Conservation (phyloP, 2,329 filamentous ascomycete genomes). For the Leptographium flavum region DNA sequence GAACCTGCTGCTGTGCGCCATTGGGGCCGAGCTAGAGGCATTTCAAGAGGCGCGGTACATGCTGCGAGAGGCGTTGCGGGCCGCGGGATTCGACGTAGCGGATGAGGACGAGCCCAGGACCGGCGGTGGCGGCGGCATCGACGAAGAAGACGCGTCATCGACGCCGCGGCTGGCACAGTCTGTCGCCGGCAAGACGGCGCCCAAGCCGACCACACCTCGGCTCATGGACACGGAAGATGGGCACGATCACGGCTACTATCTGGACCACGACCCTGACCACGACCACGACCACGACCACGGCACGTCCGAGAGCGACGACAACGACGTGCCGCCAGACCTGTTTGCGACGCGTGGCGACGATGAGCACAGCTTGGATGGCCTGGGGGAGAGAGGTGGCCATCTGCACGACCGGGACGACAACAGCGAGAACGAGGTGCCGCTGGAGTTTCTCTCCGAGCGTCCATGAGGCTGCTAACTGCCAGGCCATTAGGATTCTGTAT, state of each 20-base stretch:
- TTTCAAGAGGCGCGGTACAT: slow-evolving; percentile 19
- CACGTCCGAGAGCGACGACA: slow-evolving; percentile 19
- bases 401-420: slow-evolving; percentile 17
- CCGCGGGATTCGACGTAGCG: slow-evolving; percentile 17
- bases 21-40: slow-evolving; percentile 44
- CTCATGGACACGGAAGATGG: slow-evolving; percentile 1
- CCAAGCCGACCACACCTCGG: slow-evolving; percentile 9
- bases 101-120: slow-evolving; percentile 2
- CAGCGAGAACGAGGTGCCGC: slow-evolving; percentile 34
- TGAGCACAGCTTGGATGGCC: slow-evolving; percentile 17
- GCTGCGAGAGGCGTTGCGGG: slow-evolving; percentile 17
- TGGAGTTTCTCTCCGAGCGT: slow-evolving; percentile 38
- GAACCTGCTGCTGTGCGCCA: slow-evolving; percentile 62
- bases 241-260: slow-evolving; percentile 5
- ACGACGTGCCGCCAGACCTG: slow-evolving; percentile 28
- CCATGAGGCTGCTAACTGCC: slow-evolving; percentile 17
- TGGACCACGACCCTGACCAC: no score
- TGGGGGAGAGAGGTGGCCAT: not conserved
- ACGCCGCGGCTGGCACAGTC: slow-evolving; percentile 20
- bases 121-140: not conserved
- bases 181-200: slow-evolving; percentile 14
- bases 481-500: no score
- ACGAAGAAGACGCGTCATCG: slow-evolving; percentile 4
- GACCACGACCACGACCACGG: slow-evolving; percentile 5
- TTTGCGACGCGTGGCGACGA: slow-evolving; percentile 21